Percentiles rank a stretch among this genome's conserved stretches.
phyloP scores from a whole-genome alignment of 2,329 filamentous ascomycete species.

The Paecilomyces formosus region DNA sequence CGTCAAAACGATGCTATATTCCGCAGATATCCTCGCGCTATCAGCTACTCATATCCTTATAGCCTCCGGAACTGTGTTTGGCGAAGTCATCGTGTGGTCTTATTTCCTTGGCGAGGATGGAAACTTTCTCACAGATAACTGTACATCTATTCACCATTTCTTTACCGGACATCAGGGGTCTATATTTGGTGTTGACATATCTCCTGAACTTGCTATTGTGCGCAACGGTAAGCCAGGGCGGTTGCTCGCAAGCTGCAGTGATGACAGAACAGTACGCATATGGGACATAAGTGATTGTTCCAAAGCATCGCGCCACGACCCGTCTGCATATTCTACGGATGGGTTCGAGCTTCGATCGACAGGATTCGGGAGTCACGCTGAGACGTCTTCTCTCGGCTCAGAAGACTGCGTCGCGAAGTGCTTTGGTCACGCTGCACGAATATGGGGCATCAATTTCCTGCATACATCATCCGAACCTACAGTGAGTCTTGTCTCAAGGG shows the following conservation, averaged over 20 bases:
- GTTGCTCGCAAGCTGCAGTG: slow-evolving; percentile 85
- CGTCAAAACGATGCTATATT: slow-evolving; percentile 77
- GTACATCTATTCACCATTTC: slow-evolving; percentile 44
- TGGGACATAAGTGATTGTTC: slow-evolving; percentile 68
- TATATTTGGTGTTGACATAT: slow-evolving; percentile 83
- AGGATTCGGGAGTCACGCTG: slow-evolving; percentile 49
- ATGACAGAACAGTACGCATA: slow-evolving; percentile 80
- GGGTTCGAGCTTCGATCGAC: slow-evolving; percentile 46
- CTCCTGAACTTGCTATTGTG: slow-evolving; percentile 41
- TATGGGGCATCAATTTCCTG: slow-evolving; percentile 77
- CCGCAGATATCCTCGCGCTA: slow-evolving; percentile 64
- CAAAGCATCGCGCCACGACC: slow-evolving; percentile 19
- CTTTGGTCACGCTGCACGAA: slow-evolving; percentile 83
- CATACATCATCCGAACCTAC: slow-evolving; percentile 12
- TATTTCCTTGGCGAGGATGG: slow-evolving; percentile 38
- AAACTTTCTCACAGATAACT: slow-evolving; percentile 10
- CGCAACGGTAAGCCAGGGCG: slow-evolving; percentile 39
- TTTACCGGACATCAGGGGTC: slow-evolving; percentile 78
- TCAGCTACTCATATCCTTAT: slow-evolving; percentile 57
- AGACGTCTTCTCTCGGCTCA: slow-evolving; percentile 23
- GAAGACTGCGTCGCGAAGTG: slow-evolving; percentile 57
- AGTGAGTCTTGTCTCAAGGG: slow-evolving; percentile 64
- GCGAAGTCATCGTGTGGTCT: slow-evolving; percentile 87
- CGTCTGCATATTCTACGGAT: slow-evolving; percentile 28
- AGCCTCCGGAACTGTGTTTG: slow-evolving; percentile 87